phyloP scores from a whole-genome alignment of 2,329 filamentous ascomycete species.

The Botrytis pseudocinerea region DNA sequence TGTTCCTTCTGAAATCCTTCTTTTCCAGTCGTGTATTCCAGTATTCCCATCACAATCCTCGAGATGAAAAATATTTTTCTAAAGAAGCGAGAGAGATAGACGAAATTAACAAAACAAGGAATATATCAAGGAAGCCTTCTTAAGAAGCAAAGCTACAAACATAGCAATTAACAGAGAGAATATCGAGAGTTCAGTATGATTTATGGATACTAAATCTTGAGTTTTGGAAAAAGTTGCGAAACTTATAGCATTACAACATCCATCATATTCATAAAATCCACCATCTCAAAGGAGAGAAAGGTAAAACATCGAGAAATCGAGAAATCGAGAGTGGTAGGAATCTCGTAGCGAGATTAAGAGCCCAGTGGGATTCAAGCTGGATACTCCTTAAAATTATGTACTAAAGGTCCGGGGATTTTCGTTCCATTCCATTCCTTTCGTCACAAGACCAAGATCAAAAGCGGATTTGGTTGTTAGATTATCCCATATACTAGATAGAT shows the following conservation, averaged over 20 bases:
- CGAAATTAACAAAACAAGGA: neutral
- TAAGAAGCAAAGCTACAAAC: too few species aligned
- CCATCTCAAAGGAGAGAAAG: fast-evolving
- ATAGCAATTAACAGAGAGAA: too few species aligned
- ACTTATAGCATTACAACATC: neutral
- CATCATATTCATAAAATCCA: neutral
- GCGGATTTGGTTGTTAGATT: too few species aligned
- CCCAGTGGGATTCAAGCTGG: neutral
- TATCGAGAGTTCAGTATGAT: neutral
- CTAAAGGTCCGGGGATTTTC: neutral
- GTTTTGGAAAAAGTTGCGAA: neutral
- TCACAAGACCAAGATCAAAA: neutral
- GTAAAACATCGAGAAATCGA: neutral
- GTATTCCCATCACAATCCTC: neutral
- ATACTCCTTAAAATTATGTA: neutral
- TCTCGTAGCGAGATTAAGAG: neutral
- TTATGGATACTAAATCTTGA: too few species aligned
- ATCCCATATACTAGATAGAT: too few species aligned
- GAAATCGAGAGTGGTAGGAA: neutral
- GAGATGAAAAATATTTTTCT: fast-evolving
- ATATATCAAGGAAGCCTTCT: neutral
- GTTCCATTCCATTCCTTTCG: neutral
- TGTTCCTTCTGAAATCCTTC: neutral
- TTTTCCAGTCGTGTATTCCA: neutral
- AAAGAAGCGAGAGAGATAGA: neutral